phyloP scores from a whole-genome alignment of 2,329 filamentous ascomycete species.

The Pseudocercospora ulei region DNA sequence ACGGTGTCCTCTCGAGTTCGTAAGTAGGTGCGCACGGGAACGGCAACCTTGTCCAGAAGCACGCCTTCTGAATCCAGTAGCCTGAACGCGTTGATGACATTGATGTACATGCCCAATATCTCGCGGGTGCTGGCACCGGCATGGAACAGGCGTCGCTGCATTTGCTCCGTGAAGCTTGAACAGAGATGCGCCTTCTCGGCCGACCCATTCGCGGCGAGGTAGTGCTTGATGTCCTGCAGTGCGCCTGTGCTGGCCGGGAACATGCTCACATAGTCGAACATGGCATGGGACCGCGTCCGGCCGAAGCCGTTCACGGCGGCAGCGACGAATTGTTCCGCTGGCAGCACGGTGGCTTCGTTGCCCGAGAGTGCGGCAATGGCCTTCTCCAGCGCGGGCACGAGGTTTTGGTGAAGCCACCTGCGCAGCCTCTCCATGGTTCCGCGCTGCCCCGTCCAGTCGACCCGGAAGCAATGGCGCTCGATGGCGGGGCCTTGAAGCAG shows the following conservation, averaged over 20 bases:
- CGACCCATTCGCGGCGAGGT: conserved; percentile 58
- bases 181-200: conserved; percentile 61
- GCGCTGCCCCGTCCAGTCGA: conserved; percentile 49
- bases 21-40: conserved; percentile 63
- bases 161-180: conserved; percentile 55
- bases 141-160: conserved; percentile 60
- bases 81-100: conserved; percentile 67
- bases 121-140: conserved; percentile 66
- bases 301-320: conserved; percentile 60
- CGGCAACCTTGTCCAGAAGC: conserved; percentile 62
- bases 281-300: conserved; percentile 56
- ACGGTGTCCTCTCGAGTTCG: conserved; percentile 69
- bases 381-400: conserved; percentile 55
- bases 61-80: conserved; percentile 68
- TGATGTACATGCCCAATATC: conserved; percentile 67
- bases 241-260: conserved; percentile 65
- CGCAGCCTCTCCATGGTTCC: conserved; percentile 52
- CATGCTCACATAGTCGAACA: conserved; percentile 68
- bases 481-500: conserved; percentile 55
- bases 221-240: conserved; percentile 58
- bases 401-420: conserved; percentile 59
- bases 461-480: conserved; percentile 49
- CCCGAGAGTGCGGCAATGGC: conserved; percentile 31
- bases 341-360: conserved; percentile 18
- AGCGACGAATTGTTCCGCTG: conserved; percentile 55